These are phyloP conservation scores for Papiliotrema nemorosa DNA, from an alignment of 1,284 basidiomycete genomes.

Conservation along the genomic window DNA sequence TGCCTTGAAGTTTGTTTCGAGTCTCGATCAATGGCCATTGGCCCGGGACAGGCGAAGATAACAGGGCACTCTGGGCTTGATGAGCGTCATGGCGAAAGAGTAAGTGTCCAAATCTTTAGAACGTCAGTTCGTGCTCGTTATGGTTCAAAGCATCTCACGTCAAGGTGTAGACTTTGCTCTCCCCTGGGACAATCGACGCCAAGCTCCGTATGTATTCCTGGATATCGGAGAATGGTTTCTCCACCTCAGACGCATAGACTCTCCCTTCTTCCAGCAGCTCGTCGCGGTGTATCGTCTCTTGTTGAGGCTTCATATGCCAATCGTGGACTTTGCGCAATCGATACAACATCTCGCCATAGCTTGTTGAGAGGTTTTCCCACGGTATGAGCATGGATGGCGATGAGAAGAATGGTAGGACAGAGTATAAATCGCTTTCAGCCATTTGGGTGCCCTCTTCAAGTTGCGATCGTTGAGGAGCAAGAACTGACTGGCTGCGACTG, in stretches of 20 bases:
- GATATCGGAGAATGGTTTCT: not conserved
- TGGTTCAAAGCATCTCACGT: not conserved
- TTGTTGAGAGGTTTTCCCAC: constrained; percentile 8
- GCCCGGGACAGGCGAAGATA: not conserved
- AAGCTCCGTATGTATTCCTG: too few relatives aligned
- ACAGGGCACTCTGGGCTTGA: not conserved
- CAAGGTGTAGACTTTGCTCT: not conserved
- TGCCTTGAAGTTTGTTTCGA: not conserved
- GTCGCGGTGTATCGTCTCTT: not conserved
- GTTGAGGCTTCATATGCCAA: constrained; percentile 4
- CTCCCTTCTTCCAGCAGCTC: not conserved
- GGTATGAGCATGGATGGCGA: constrained; percentile 12
- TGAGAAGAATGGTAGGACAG: constrained; percentile 13
- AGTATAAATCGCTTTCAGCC: constrained; percentile 2
- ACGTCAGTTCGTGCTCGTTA: not conserved
- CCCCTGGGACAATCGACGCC: not conserved
- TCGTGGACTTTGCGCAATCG: constrained; percentile 9
- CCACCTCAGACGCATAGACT: not conserved
- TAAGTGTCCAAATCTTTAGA: constrained; percentile 1
- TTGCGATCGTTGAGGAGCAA: too few relatives aligned
- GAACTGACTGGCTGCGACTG: too few relatives aligned
- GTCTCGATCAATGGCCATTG: constrained; percentile 1
- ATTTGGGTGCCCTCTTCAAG: too few relatives aligned
- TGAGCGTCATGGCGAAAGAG: not conserved
- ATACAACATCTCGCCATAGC: constrained; percentile 7